Evolutionary conservation across 2,329 filamentous ascomycete genomes (phyloP).

Genomic region (Sporothrix inflata): DNA sequence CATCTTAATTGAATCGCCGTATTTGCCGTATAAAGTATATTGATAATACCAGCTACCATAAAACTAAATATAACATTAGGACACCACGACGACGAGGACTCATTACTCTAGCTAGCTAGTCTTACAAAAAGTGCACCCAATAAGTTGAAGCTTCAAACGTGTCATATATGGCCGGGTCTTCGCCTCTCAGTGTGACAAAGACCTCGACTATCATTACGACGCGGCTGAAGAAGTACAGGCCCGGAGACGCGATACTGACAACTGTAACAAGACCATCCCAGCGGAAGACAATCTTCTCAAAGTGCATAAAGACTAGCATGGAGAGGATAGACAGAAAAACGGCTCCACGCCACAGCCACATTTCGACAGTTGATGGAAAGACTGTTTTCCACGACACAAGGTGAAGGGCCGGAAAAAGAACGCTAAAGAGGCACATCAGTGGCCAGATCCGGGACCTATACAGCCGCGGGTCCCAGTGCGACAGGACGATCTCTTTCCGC

Average conservation of each 20-base stretch:
- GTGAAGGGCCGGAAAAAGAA: slow-evolving; percentile 11
- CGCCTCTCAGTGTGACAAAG: slow-evolving; percentile 16
- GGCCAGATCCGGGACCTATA: slow-evolving; percentile 15
- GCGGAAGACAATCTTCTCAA: slow-evolving; percentile 17
- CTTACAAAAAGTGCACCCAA: slow-evolving; percentile 11
- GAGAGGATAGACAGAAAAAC: slow-evolving; percentile 7
- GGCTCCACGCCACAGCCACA: slow-evolving; percentile 14
- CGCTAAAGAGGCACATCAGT: slow-evolving; percentile 3
- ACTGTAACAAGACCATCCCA: neutral
- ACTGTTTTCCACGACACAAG: neutral
- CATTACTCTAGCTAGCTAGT: neutral
- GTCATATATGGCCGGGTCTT: slow-evolving; percentile 13
- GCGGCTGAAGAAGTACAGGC: slow-evolving; percentile 8
- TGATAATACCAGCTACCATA: neutral
- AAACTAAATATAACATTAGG: neutral
- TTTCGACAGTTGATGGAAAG: neutral
- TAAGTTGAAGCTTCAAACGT: neutral
- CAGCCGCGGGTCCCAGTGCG: neutral
- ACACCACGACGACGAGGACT: neutral
- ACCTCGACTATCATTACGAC: slow-evolving; percentile 17
- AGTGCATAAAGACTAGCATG: slow-evolving; percentile 18
- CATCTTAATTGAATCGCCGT: too few species aligned
- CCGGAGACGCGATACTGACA: slow-evolving; percentile 15
- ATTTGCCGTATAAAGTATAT: too few species aligned
- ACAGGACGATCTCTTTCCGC: slow-evolving; percentile 12